phyloP scores from a whole-genome alignment of 164 flowering plant species.

The Kalanchoe fedtschenkoi region DNA sequence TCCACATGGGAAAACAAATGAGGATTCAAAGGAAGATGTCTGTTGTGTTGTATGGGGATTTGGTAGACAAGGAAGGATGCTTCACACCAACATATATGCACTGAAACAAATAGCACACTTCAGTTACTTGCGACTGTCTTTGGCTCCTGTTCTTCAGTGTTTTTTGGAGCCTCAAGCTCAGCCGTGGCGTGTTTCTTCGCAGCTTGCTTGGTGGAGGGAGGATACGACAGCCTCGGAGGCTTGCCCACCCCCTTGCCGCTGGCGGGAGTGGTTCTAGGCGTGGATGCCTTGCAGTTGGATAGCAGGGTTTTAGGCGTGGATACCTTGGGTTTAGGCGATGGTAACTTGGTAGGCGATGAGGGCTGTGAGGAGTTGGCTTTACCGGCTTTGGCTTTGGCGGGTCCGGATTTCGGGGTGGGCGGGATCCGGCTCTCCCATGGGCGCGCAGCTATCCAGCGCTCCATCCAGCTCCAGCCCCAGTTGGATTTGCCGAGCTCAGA shows the following conservation, averaged over 20 bases:
- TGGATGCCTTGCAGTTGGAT: neutral
- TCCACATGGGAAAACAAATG: too few species aligned
- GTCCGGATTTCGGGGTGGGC: conserved; percentile 33
- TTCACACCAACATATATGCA: neutral
- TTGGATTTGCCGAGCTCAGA: conserved; percentile 46
- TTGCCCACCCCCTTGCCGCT: conserved; percentile 37
- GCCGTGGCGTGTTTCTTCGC: neutral
- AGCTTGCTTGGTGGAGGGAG: conserved; percentile 29
- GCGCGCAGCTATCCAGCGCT: conserved; percentile 87
- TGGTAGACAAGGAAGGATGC: neutral
- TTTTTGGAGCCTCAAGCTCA: conserved; percentile 15
- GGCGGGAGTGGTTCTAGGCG: conserved; percentile 5
- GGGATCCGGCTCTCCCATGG: conserved; percentile 82
- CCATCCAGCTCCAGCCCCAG: conserved; percentile 98
- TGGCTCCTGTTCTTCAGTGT: conserved; percentile 1
- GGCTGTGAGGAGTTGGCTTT: conserved; percentile 17
- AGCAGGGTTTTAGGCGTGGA: neutral
- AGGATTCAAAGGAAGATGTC: too few species aligned
- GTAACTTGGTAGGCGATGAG: conserved; percentile 9
- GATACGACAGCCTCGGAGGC: conserved; percentile 40
- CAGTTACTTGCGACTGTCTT: neutral
- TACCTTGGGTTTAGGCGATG: neutral
- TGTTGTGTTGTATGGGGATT: too few species aligned
- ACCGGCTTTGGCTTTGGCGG: conserved; percentile 19
- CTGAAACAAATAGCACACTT: neutral